Base-by-base conservation (phyloP, 192 early-diverging fungal species). In the Cladochytrium replicatum region DNA sequence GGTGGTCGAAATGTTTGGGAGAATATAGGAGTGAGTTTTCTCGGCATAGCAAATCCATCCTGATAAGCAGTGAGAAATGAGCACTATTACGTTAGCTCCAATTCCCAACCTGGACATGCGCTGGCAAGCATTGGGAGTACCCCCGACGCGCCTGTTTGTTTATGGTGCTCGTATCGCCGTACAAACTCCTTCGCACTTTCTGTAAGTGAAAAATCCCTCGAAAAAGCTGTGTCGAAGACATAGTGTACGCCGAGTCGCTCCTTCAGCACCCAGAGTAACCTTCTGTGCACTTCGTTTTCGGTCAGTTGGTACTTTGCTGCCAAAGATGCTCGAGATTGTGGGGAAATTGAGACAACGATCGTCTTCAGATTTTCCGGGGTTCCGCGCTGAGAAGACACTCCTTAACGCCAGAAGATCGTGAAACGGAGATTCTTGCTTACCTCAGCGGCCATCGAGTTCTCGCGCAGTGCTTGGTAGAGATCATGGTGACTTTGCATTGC, bases 1-100 rank as follows among this genome's bases (percentile, higher is more conserved):
- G 3, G 86, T 85, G 26, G 77, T 76, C 57, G 84, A 86, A 46
- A 99, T 86, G 57, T 87, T 80, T 0, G 91, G 89, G 17, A 99
- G 64, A 6, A 92, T 74, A 55, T 85, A 80, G 11, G 75, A 80
- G 51, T 99, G 93, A 0, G 96, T 97, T 67, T 97, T 99, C 68
- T 99, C 96, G 8, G 91, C 91, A 52, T 99, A 99, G 67, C 96
- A 99, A 22, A 99, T 88, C 92, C 92, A 99, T 9, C 93, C 91
- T 41, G 80, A n/a, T 77, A 43, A 17, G 31, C 29, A 48, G 29
- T 13, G 38, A 52, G 4, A 8, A 46, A 2, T 9, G 27, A 24
- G 38, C 19, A 21, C 46, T 2, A 11, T 8, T 43, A 22, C 4
- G 6, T 2, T 9, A 17, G 32, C 8, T 7, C 9, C 11, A 24